A percentile compares a stretch with the other conserved stretches of the same genome.
Conservation (phyloP, 2,329 filamentous ascomycete genomes). For the Zelopaecilomyces penicillatus region DNA sequence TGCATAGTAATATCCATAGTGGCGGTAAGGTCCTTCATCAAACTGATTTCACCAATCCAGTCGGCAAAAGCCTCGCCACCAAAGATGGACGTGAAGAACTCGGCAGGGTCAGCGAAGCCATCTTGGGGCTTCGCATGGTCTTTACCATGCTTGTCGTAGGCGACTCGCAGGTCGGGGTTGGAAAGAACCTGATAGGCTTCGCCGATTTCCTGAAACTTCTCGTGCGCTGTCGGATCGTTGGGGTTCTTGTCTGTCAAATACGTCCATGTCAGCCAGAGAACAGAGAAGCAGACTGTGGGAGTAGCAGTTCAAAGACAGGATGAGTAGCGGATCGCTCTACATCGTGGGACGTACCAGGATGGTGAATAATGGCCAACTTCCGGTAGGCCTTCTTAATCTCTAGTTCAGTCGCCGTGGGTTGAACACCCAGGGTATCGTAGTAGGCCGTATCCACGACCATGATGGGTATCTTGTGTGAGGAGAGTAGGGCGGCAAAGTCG, state of each 20-base stretch:
- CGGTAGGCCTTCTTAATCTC: constrained; percentile 97
- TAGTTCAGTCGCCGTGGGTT: constrained; percentile 75
- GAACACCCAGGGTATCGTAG: constrained; percentile 79
- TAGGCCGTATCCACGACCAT: constrained; percentile 89
- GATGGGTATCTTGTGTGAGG: constrained; percentile 17
- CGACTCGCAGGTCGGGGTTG: constrained; percentile 74
- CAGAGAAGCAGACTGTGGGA: too few relatives aligned
- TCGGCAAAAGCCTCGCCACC: constrained; percentile 92
- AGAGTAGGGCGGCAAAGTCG: background rate
- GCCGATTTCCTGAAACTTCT: constrained; percentile 83
- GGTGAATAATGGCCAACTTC: constrained; percentile 87
- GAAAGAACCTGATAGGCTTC: constrained; percentile 75
- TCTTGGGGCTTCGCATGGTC: constrained; percentile 84
- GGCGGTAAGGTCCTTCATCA: constrained; percentile 97
- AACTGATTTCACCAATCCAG: constrained; percentile 94
- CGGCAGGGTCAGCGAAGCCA: constrained; percentile 90
- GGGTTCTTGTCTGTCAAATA: constrained; percentile 78
- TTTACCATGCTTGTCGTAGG: constrained; percentile 97
- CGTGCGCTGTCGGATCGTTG: constrained; percentile 86
- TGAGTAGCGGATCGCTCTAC: background rate
- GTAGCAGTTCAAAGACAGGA: constrained; percentile 1
- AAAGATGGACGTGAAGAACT: constrained; percentile 98
- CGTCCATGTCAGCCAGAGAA: background rate
- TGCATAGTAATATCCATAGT: constrained; percentile 97
- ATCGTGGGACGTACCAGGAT: constrained; percentile 55